These are phyloP conservation scores for Beauveria sp. DNA, from an alignment of 2,329 filamentous ascomycete species.

Conservation along the genomic window DNA sequence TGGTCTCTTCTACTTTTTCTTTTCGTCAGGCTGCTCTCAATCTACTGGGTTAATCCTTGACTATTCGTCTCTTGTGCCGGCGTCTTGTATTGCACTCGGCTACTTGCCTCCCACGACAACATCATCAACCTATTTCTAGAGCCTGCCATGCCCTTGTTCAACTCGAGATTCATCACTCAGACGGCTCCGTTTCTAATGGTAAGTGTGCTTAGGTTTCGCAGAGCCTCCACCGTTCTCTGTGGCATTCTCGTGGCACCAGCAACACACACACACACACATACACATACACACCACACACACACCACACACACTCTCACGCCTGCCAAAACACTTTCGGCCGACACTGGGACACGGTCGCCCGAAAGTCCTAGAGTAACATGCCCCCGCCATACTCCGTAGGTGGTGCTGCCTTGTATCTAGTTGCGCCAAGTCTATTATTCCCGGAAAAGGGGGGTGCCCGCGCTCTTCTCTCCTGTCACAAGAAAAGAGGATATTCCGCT, in stretches of 20 bases:
- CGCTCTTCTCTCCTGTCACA: not conserved
- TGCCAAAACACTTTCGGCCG: not conserved
- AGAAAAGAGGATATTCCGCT: not conserved
- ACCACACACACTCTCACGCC: not conserved
- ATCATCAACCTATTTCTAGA: not conserved
- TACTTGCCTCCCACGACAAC: not conserved
- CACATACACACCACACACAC: not conserved
- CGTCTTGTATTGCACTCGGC: not conserved
- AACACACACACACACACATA: not conserved
- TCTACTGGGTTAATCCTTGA: not conserved
- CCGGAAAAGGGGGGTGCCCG: not conserved
- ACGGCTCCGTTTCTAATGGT: not conserved
- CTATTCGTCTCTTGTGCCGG: not conserved
- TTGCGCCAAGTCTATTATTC: conserved; percentile 7
- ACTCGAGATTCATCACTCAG: not conserved
- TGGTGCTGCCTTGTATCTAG: conserved; percentile 3
- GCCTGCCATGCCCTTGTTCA: too few relatives aligned
- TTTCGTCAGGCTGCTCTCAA: too few relatives aligned
- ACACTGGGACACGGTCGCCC: not conserved
- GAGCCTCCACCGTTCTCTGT: not conserved
- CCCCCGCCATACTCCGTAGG: not conserved
- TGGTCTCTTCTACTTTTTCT: not conserved
- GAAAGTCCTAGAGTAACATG: not conserved
- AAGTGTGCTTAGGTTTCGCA: not conserved
- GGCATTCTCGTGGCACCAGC: not conserved